A percentile compares a stretch with the other conserved stretches of the same genome.
Conservation (phyloP, 179 eudicot species). For the Amaranthus tricolor region DNA sequence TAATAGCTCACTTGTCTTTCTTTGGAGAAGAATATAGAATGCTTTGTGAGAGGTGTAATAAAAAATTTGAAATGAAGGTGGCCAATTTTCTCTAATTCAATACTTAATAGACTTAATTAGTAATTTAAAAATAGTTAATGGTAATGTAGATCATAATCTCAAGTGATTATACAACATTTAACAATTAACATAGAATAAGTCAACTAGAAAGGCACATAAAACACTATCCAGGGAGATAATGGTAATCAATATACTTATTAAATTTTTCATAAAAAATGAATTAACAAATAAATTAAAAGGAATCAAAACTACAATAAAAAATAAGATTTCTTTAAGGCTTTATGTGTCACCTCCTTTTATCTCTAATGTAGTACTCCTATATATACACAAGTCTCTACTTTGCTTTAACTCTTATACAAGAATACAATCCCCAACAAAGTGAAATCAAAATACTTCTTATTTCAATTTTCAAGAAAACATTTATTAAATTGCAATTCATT, state of each 20-base stretch:
- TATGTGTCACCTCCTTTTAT: neutral
- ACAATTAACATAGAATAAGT: neutral
- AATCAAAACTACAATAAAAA: neutral
- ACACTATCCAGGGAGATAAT: neutral
- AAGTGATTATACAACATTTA: neutral
- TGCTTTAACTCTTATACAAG: neutral
- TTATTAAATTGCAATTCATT: neutral
- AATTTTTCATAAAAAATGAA: no score
- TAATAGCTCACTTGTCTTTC: no score
- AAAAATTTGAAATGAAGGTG: no score
- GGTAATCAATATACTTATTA: neutral
- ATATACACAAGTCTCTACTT: neutral
- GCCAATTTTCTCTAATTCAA: no score
- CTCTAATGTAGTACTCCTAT: no score
- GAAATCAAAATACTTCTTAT: neutral
- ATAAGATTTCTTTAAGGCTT: neutral
- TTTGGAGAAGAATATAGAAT: no score
- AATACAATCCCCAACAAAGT: neutral
- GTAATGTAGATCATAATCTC: neutral
- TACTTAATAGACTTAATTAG: no score
- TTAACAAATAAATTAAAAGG: neutral
- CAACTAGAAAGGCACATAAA: constrained; percentile 3
- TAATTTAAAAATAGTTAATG: no score
- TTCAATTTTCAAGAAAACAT: neutral
- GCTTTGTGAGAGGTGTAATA: no score